Percentiles rank a stretch among this genome's conserved stretches.
Evolutionary conservation across 2,329 filamentous ascomycete species (phyloP).

Genomic region (Trichoderma harzianum): DNA sequence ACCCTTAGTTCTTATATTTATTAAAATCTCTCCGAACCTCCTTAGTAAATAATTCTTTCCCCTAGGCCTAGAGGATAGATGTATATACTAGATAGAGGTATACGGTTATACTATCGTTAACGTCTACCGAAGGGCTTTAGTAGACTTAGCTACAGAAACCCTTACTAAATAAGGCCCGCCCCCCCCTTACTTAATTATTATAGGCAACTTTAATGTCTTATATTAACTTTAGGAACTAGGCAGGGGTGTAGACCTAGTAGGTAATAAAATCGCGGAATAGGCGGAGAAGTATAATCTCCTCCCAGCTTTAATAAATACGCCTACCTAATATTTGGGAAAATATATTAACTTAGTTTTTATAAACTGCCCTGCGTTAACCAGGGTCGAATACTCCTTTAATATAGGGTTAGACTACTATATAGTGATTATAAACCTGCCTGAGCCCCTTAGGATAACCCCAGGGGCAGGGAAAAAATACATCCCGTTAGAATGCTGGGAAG

Average conservation of each 20-base stretch:
- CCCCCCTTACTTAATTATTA: neutral
- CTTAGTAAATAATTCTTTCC: neutral
- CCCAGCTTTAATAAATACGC: too few species aligned
- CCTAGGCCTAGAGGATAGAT: neutral
- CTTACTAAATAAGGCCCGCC: neutral
- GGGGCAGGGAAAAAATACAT: too few species aligned
- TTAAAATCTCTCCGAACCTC: neutral
- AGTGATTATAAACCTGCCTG: too few species aligned
- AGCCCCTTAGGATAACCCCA: too few species aligned
- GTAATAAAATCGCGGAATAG: too few species aligned
- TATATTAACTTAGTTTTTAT: too few species aligned
- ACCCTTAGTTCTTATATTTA: neutral
- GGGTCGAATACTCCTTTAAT: too few species aligned
- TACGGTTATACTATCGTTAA: neutral
- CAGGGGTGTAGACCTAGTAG: rapidly evolving
- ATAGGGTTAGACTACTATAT: too few species aligned
- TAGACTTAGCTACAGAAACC: neutral
- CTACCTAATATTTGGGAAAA: too few species aligned
- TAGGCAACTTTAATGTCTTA: neutral
- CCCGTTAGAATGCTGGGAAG: too few species aligned
- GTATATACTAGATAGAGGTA: neutral
- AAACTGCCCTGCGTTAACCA: too few species aligned
- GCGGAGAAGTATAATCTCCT: too few species aligned
- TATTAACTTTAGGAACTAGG: neutral
- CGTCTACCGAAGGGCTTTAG: neutral